Evolutionary conservation across 2,329 filamentous ascomycete species (phyloP), one percentile per base, ranked within the genome.

Genomic region (Cladosporium sp.): DNA sequence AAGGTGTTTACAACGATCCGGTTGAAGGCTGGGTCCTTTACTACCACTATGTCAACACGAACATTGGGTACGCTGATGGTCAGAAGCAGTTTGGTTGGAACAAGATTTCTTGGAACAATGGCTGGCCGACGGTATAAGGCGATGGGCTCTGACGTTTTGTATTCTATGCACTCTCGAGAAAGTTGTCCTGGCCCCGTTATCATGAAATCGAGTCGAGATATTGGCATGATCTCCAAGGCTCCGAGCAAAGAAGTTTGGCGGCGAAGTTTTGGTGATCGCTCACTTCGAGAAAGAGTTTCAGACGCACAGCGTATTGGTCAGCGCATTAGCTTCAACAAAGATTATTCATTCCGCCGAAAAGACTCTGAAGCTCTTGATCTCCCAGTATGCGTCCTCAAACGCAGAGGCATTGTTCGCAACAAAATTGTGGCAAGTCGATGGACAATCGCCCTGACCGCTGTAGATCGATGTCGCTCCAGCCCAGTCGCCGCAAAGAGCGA

Each of bases 31-130:
- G 83, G 6, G 80, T 89, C 10, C 77, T 89, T 7, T 89, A 89
- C 74, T 89, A 89, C 71, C 86, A 89, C 70, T 88, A 88, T 57
- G 77, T 86, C 2, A 78, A 88, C 68, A 86, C 82, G 0, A 80
- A 75, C 1, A 79, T 86, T 67, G 70, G 69, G 0, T 71, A 67
- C 35, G 68, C 67, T 5, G 68, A 72, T 66, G 68, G 66, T 5
- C 77, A 84, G 69, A 85, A 84, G 75, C 76, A 76, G 61, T 84
- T 85, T 66, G 83, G 83, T 28, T 81, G 83, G 78, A 85, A 85
- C 69, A 80, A 75, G 61, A 79, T 85, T 40, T 68, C 79, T 67
- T 85, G 81, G 70, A 81, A 78, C 2, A 80, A 77, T 40, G 83
- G 82, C 31, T 85, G 83, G 83, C 83, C 83, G 10, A 63, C 58